Base-by-base conservation (phyloP, 345 rosid genomes). In the Brassica carinata region DNA sequence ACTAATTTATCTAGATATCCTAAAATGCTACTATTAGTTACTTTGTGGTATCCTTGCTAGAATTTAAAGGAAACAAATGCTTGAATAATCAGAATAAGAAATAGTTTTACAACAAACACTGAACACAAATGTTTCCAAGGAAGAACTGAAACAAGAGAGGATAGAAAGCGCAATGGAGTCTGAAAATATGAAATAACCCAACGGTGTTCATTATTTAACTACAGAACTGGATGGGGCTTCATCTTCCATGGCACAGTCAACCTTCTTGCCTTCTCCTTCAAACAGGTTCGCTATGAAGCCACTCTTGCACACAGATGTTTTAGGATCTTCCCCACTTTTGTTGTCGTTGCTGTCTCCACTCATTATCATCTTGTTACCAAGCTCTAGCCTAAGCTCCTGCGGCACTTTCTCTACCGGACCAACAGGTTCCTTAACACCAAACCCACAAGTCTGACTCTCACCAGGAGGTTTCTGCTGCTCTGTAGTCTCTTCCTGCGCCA, bases 371-470 rank as follows among this genome's bases (percentile, higher is more conserved):
- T 83, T 83, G 80, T 71, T 77, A 15, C 76, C 81, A 79, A 75
- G 80, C 83, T 83, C 86, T 40, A 73, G 26, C 63, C 63, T 79
- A 30, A 85, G 75, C 68, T 78, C 85, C 36, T 83, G 77, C 3
- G 63, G 73, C 15, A 64, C 71, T 61, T 81, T 83, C 75, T 78
- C 83, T 18, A 69, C 29, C 2, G 57, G 48, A 61, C 75, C 75
- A 74, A 48, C 79, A 18, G 58, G 77, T 74, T 78, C 71, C 38
- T 72, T 69, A 13, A 64, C 69, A 36, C 80, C 71, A 11, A 83
- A 66, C 66, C 83, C 90, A 75, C 64, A 77, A 76, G 74, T 1
- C 62, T 71, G 72, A 5, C 29, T 1, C 62, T 71, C 74, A 5
- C 29, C 51, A 62, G 82, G 55, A 68, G 66, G 15, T 53, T 72